Evolutionary conservation across 2,329 filamentous ascomycete species (phyloP).

Genomic region (Diaporthe helianthi): DNA sequence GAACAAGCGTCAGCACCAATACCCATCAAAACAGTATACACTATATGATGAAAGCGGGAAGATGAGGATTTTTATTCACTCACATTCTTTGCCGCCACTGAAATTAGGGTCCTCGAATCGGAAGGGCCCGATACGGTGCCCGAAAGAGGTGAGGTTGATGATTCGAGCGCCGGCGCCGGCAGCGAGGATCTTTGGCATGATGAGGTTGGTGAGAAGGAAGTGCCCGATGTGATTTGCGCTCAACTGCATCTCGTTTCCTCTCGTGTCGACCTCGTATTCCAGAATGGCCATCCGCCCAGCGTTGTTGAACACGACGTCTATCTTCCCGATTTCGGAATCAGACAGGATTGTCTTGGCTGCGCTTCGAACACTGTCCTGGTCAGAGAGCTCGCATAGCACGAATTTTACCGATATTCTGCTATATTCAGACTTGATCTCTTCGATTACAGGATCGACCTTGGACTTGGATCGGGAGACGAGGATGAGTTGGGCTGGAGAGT

Average conservation of each 20-base stretch:
- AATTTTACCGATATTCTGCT: constrained; percentile 42
- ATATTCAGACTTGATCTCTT: constrained; percentile 40
- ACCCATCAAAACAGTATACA: too few species aligned
- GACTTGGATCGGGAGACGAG: constrained; percentile 33
- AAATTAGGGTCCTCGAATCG: constrained; percentile 43
- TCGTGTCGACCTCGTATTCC: constrained; percentile 45
- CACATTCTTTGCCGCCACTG: constrained; percentile 18
- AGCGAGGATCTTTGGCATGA: constrained; percentile 51
- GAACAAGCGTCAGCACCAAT: background rate
- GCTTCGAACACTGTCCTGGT: constrained; percentile 45
- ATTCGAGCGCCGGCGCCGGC: constrained; percentile 43
- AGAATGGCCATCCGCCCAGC: constrained; percentile 50
- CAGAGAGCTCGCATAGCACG: constrained; percentile 49
- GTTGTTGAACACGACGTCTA: constrained; percentile 54
- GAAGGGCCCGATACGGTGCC: constrained; percentile 42
- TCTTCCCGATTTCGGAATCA: constrained; percentile 43
- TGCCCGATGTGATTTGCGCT: constrained; percentile 54
- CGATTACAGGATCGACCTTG: constrained; percentile 45
- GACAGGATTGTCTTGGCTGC: constrained; percentile 45
- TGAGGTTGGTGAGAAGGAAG: constrained; percentile 53
- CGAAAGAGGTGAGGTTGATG: constrained; percentile 50
- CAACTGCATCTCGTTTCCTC: constrained; percentile 54
- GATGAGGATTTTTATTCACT: constrained; percentile 1
- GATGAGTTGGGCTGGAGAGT: constrained; percentile 35
- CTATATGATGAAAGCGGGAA: constrained; percentile 35